A percentile compares a stretch with the other conserved stretches of the same genome.
phyloP scores from a whole-genome alignment of 306 rosid genomes.

The Corylus avellana region DNA sequence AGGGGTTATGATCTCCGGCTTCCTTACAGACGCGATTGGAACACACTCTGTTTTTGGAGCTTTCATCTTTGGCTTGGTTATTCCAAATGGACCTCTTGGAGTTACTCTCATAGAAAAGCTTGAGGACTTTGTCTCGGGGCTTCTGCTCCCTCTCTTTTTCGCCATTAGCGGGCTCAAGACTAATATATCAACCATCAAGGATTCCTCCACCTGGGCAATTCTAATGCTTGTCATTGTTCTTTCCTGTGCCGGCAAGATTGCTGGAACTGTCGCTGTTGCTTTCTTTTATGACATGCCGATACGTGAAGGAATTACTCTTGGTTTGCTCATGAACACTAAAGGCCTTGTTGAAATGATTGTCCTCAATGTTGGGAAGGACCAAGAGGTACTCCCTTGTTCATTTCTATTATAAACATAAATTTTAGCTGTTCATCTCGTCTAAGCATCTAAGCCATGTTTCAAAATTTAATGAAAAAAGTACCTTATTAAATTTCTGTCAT shows the following conservation, averaged over 20 bases:
- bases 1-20: slow-evolving; percentile 88
- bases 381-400: slow-evolving; percentile 42
- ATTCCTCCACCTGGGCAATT: slow-evolving; percentile 50
- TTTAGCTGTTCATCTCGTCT: no score
- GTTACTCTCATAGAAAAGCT: slow-evolving; percentile 86
- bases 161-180: slow-evolving; percentile 90
- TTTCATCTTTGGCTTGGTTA: slow-evolving; percentile 79
- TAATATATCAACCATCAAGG: slow-evolving; percentile 35
- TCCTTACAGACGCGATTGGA: slow-evolving; percentile 88
- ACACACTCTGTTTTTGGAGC: slow-evolving; percentile 94
- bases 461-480: no score
- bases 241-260: slow-evolving; percentile 66
- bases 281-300: slow-evolving; percentile 59
- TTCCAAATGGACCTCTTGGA: slow-evolving; percentile 91
- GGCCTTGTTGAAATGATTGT: slow-evolving; percentile 90
- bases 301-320: slow-evolving; percentile 73
- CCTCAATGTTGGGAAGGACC: slow-evolving; percentile 88
- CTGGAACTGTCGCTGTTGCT: slow-evolving; percentile 63
- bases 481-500: no score
- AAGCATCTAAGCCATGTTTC: no score
- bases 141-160: slow-evolving; percentile 85
- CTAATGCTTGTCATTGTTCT: slow-evolving; percentile 57
- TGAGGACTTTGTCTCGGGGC: slow-evolving; percentile 95
- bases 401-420: no score
- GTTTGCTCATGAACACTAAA: slow-evolving; percentile 92